phyloP scores from a whole-genome alignment of 1,284 basidiomycete genomes.

The Leccinum angustisporum region DNA sequence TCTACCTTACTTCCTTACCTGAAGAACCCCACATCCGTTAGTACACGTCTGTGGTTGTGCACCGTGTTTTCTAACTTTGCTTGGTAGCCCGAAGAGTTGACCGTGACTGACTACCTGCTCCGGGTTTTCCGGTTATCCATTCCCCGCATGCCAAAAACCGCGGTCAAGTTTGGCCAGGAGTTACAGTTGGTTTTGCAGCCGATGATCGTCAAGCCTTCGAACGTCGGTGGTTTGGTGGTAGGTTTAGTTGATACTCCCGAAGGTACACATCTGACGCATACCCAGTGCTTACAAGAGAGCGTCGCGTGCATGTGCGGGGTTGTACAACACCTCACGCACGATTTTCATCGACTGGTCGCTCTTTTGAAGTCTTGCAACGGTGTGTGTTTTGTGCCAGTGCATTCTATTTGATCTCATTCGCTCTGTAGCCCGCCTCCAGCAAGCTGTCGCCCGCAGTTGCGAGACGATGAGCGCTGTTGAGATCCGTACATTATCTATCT shows the following conservation, averaged over 20 bases:
- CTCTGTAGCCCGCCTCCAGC: slow-evolving; percentile 52
- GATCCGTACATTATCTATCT: slow-evolving; percentile 49
- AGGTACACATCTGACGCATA: slow-evolving; percentile 2
- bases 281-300: slow-evolving; percentile 80
- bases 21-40: slow-evolving; percentile 74
- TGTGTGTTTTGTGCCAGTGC: slow-evolving; percentile 34
- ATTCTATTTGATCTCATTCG: slow-evolving; percentile 4
- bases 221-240: slow-evolving; percentile 64
- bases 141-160: slow-evolving; percentile 85
- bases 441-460: slow-evolving; percentile 43
- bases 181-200: slow-evolving; percentile 80
- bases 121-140: slow-evolving; percentile 86
- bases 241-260: slow-evolving; percentile 18
- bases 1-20: slow-evolving; percentile 84
- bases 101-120: slow-evolving; percentile 80
- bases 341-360: slow-evolving; percentile 74
- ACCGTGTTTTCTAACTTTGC: slow-evolving; percentile 1
- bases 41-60: slow-evolving; percentile 16
- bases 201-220: slow-evolving; percentile 82
- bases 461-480: slow-evolving; percentile 38
- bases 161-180: slow-evolving; percentile 82
- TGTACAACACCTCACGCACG: slow-evolving; percentile 83
- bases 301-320: slow-evolving; percentile 90
- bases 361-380: slow-evolving; percentile 83
- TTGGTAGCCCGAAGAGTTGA: slow-evolving; percentile 75